These are phyloP conservation scores for Juglanconis sp. DNA, from an alignment of 2,329 filamentous ascomycete species.

Conservation along the genomic window DNA sequence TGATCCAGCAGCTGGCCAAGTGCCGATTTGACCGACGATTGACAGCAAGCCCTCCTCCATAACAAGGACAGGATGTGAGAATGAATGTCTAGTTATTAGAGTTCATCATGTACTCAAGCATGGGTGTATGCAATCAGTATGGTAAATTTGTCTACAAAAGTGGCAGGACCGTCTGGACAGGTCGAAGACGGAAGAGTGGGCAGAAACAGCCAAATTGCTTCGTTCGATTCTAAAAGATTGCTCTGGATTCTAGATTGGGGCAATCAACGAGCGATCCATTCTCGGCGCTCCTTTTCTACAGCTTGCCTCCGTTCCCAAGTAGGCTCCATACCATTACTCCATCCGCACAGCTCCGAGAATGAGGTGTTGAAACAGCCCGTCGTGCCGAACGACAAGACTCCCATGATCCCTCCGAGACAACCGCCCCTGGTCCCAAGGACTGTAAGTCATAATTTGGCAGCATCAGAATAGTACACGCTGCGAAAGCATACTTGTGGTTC, in stretches of 20 bases:
- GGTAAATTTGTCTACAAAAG: no score
- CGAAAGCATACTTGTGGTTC: not conserved
- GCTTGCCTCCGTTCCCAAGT: not conserved
- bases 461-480: not conserved
- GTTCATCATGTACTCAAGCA: no score
- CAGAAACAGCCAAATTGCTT: slow-evolving; percentile 11
- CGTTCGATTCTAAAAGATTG: slow-evolving; percentile 14
- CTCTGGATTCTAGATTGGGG: slow-evolving; percentile 13
- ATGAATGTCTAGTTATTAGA: no score
- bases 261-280: not conserved
- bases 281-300: not conserved
- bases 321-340: slow-evolving; percentile 11
- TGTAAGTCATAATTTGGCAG: not conserved
- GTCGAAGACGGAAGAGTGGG: no score
- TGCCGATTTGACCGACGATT: no score
- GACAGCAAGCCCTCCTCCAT: no score
- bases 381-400: not conserved
- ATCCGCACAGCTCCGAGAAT: not conserved
- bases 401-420: not conserved
- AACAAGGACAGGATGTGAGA: no score
- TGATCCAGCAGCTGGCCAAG: not conserved
- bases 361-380: not conserved
- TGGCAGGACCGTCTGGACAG: no score
- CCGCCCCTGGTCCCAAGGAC: not conserved
- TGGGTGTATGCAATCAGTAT: not conserved